Evolutionary conservation across 257 asterid species (phyloP), one percentile per base, ranked within the genome.

Genomic region (Ilex aquifolium): DNA sequence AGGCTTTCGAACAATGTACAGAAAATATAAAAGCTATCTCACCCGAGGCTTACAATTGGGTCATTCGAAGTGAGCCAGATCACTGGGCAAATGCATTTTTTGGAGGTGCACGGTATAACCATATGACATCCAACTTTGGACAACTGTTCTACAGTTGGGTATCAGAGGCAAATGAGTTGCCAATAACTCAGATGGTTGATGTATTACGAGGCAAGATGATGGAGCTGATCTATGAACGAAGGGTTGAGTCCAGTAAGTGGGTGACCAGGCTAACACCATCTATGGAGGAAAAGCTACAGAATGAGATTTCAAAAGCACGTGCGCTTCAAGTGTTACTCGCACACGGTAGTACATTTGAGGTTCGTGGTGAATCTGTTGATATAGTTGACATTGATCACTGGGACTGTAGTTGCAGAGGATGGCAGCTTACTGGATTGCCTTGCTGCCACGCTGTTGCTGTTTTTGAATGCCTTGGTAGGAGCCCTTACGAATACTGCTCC

Each of bases 381-480:
- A 49, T 49, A 49, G 54, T 49, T 15, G 57, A 53, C 31, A n/a
- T 53, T 53, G 57, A 53, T 21, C 27, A 17, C 11, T 53, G 57
- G 57, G 57, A 17, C 31, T 53, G 57, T n/a, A 53, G 57, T 17
- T 53, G 57, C 15, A 53, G 11, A 53, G 57, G 30, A 21, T 53
- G 57, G 57, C 57, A 53, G 30, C 57, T 53, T 53, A 53, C 57
- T n/a, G 57, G 57, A 7, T 53, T 53, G 30, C 57, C 57, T 53
- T 53, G 57, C 30, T 53, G 57, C 31, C 57, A 53, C 6, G 57
- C 57, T n/a, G 15, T 53, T 53, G 57, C 57, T 21, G 57, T 53
- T 14, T 53, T 53, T 53, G 57, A 53, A 21, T 53, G 57, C 31
- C 57, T 53, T 53, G 57, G 57, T 7, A 53, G 57, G 27, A 53